Evolutionary conservation across 2,329 filamentous ascomycete species (phyloP).

Genomic region (Ophioceras dolichostomum): DNA sequence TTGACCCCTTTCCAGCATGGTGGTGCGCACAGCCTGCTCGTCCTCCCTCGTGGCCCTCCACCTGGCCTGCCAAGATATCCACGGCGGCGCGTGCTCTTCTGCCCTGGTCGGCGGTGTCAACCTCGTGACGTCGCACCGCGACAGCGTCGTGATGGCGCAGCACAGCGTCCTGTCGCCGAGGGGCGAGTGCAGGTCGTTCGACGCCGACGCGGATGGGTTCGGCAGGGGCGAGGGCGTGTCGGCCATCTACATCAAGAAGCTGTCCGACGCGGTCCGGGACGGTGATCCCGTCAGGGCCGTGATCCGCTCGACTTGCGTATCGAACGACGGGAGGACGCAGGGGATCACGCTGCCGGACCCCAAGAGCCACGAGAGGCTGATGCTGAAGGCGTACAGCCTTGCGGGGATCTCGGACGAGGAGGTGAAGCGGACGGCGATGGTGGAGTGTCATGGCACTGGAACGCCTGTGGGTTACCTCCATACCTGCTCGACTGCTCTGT

Average conservation of each 20-base stretch:
- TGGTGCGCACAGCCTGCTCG: conserved; percentile 26
- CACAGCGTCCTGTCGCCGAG: conserved; percentile 22
- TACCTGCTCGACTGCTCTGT: too few species aligned
- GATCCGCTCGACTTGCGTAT: conserved; percentile 22
- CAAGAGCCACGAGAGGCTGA: conserved; percentile 17
- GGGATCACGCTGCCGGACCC: conserved; percentile 26
- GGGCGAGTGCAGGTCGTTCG: conserved; percentile 23
- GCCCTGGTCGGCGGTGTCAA: conserved; percentile 23
- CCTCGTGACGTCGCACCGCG: conserved; percentile 19
- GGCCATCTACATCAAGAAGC: conserved; percentile 30
- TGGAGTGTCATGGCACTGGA: conserved; percentile 22
- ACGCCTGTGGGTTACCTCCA: too few species aligned
- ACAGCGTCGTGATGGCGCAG: conserved; percentile 17
- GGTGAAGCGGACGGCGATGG: conserved; percentile 15
- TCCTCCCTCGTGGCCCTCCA: conserved; percentile 22
- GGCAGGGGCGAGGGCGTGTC: conserved; percentile 34
- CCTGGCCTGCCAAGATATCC: conserved; percentile 20
- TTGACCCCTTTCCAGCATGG: conserved; percentile 15
- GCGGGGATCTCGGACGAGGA: conserved; percentile 13
- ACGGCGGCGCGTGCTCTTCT: conserved; percentile 12
- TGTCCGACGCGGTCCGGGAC: conserved; percentile 32
- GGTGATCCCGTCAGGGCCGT: conserved; percentile 28
- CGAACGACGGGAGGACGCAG: conserved; percentile 28
- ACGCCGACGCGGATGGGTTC: conserved; percentile 34
- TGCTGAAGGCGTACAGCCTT: conserved; percentile 15